These are phyloP conservation scores for Jackrogersella minutella DNA, from an alignment of 495 filamentous ascomycete genomes.

Conservation along the genomic window DNA sequence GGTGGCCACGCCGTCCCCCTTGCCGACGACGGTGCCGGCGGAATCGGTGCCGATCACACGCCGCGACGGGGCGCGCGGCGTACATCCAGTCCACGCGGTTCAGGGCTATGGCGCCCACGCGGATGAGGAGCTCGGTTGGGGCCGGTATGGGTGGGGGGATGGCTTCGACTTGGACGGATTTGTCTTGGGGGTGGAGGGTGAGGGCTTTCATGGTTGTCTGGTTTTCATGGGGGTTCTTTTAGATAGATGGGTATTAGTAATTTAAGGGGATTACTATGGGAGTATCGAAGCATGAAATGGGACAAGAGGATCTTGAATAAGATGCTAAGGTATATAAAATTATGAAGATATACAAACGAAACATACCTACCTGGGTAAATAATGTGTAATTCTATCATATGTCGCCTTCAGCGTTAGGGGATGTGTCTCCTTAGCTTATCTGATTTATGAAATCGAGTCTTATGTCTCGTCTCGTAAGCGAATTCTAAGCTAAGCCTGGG, in stretches of 20 bases:
- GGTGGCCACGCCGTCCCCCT: neutral
- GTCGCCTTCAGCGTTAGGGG: neutral
- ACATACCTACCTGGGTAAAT: neutral
- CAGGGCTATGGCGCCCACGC: constrained; percentile 52
- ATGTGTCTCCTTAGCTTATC: neutral
- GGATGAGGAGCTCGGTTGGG: constrained; percentile 50
- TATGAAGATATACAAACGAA: neutral
- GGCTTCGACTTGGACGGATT: constrained; percentile 29
- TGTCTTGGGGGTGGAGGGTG: constrained; percentile 15
- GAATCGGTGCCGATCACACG: constrained; percentile 57
- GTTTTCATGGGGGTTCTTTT: neutral
- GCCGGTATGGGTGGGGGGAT: constrained; percentile 35
- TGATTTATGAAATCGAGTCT: neutral
- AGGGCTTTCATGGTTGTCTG: constrained; percentile 16
- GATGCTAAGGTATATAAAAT: neutral
- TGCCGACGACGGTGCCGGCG: constrained; percentile 50
- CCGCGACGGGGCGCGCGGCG: constrained; percentile 42
- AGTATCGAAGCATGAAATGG: neutral
- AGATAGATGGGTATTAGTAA: neutral
- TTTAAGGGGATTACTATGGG: too few species aligned
- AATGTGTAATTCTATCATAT: neutral
- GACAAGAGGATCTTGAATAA: neutral
- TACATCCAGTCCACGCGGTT: constrained; percentile 55
- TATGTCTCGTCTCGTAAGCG: neutral
- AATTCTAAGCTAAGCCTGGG: neutral